Evolutionary conservation across 1,284 basidiomycete genomes (phyloP), one percentile per base, ranked within the genome.

Genomic region (Ceratobasidium sp.): DNA sequence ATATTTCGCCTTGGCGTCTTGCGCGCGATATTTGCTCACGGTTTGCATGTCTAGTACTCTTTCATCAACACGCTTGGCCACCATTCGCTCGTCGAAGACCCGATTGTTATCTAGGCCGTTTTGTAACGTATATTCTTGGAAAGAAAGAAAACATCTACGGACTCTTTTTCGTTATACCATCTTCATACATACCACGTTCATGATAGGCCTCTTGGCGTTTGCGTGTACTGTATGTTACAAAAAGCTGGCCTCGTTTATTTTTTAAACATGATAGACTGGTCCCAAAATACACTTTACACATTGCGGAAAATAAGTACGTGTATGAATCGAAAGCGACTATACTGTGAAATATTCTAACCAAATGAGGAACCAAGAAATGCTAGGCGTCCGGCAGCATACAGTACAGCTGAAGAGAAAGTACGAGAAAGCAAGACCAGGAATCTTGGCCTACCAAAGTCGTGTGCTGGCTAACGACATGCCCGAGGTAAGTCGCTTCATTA

Each of bases 21-120:
- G 21, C 14, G n/a, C n/a, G 57, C 84, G 82, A 86, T 21, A 52
- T 48, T 34, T 67, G 30, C 43, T 69, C 18, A 12, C 23, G n/a
- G 39, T 26, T 46, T 53, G 16, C 16, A n/a, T 4, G 16, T 4
- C 45, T n/a, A 82, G 81, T 83, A 82, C 67, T 80, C 81, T 9
- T 89, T 90, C 82, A 77, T 89, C 73, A 89, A 89, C 77, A 79
- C 85, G 76, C 84, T 84, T 69, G 86, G 86, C 58, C 77, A 83
- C 74, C 89, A 89, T 75, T 77, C 85, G 71, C 88, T 89, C 76
- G 82, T 87, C 58, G 58, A 45, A 9, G 58, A 60, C 41, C 58
- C 76, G 9, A 30, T 59, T 41, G 75, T 77, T 1, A 45, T 23
- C 39, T 75, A 55, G 41, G 30, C 21, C 34, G 10, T 2, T 21